Conservation (phyloP, 768 basidiomycete species). For the Porphyrellus cyaneotinctus region DNA sequence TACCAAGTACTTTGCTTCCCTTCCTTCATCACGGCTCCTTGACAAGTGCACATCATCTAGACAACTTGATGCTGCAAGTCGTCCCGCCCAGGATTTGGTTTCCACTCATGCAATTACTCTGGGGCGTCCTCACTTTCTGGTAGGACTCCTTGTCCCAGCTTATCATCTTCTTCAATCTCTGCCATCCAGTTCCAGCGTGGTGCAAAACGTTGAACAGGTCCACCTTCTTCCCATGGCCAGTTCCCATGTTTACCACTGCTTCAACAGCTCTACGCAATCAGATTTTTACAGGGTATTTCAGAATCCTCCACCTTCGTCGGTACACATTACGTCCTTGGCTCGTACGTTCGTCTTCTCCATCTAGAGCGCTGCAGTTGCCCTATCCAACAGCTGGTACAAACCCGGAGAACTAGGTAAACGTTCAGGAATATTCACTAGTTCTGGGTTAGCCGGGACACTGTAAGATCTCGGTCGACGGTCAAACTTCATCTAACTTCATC, state of each 20-base stretch:
- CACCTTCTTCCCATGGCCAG: background rate
- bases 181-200: slow-evolving; percentile 49
- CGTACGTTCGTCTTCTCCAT: slow-evolving; percentile 39
- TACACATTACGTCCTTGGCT: slow-evolving; percentile 67
- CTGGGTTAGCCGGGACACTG: slow-evolving; percentile 59
- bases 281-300: slow-evolving; percentile 69
- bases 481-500: background rate
- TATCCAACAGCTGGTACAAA: slow-evolving; percentile 57
- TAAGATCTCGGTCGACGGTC: slow-evolving; percentile 24
- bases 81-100: slow-evolving; percentile 64
- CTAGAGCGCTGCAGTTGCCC: background rate
- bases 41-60: slow-evolving; percentile 27
- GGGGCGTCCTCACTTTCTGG: slow-evolving; percentile 67
- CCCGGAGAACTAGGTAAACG: slow-evolving; percentile 66
- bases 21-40: background rate
- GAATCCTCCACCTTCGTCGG: slow-evolving; percentile 78
- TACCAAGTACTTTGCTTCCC: slow-evolving; percentile 45
- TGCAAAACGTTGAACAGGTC: slow-evolving; percentile 55
- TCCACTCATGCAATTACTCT: slow-evolving; percentile 59
- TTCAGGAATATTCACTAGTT: slow-evolving; percentile 67
- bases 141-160: slow-evolving; percentile 18
- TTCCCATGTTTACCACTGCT: background rate
- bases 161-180: background rate
- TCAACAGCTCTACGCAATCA: slow-evolving; percentile 58
- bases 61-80: slow-evolving; percentile 64